Conservation (phyloP, 2,329 filamentous ascomycete genomes). For the Aspergillus quadrilineatus region DNA sequence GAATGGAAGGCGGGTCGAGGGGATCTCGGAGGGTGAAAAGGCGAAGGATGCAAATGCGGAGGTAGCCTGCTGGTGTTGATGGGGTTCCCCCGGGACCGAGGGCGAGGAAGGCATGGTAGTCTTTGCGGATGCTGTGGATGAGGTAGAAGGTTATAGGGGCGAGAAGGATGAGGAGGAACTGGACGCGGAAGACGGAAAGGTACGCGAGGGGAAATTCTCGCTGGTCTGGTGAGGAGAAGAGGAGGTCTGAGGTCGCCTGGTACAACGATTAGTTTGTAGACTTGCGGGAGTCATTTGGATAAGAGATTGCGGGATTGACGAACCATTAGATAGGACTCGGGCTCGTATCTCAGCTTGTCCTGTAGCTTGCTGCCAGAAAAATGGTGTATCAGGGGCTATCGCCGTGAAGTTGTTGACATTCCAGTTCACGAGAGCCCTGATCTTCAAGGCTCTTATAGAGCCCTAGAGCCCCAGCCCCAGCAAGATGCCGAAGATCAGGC, state of each 20-base stretch:
- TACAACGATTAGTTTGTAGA: background rate
- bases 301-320: background rate
- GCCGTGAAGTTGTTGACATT: background rate
- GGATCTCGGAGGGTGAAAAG: constrained; percentile 71
- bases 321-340: background rate
- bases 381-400: background rate
- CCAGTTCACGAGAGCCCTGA: background rate
- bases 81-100: constrained; percentile 81
- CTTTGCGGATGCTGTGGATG: constrained; percentile 60
- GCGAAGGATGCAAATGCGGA: constrained; percentile 70
- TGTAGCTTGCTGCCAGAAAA: no score
- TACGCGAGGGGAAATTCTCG: background rate
- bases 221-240: constrained; percentile 1
- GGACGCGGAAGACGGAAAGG: constrained; percentile 5
- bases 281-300: background rate
- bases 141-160: constrained; percentile 52
- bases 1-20: constrained; percentile 58
- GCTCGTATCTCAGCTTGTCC: background rate
- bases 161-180: constrained; percentile 13
- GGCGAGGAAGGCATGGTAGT: constrained; percentile 69
- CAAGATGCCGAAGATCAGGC: background rate
- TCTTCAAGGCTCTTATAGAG: background rate
- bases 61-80: constrained; percentile 69
- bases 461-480: background rate
- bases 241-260: background rate